Conservation (phyloP, 2,329 filamentous ascomycete species). For the Aspergillus aculeatus region DNA sequence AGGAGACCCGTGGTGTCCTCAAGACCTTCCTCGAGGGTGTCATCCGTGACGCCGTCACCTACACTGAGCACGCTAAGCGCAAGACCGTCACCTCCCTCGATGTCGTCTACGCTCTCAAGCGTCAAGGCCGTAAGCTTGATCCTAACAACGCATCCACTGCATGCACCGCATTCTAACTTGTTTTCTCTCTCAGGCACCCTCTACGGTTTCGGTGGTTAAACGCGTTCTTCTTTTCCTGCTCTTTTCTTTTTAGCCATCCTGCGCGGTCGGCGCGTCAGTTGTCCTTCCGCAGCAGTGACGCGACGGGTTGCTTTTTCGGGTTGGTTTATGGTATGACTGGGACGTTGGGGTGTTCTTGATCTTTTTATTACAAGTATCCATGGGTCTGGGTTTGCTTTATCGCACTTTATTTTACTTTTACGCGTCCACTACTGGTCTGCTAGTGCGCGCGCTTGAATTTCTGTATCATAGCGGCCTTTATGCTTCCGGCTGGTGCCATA, state of each 20-base stretch:
- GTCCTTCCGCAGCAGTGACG: slow-evolving; percentile 32
- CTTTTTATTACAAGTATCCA: slow-evolving; percentile 38
- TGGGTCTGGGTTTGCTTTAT: slow-evolving; percentile 46
- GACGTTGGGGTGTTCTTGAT: slow-evolving; percentile 47
- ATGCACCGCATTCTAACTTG: slow-evolving; percentile 21
- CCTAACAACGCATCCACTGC: slow-evolving; percentile 4
- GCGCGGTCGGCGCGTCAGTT: slow-evolving; percentile 34
- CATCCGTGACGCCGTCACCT: slow-evolving; percentile 76
- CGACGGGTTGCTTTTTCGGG: slow-evolving; percentile 40
- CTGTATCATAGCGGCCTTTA: slow-evolving; percentile 45
- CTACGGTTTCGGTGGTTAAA: slow-evolving; percentile 87
- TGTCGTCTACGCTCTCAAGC: slow-evolving; percentile 63
- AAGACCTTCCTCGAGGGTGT: slow-evolving; percentile 83
- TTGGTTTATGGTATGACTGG: slow-evolving; percentile 45
- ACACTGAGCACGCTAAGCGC: slow-evolving; percentile 80
- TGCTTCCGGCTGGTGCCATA: slow-evolving; percentile 37
- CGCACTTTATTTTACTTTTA: slow-evolving; percentile 38
- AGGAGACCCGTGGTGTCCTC: slow-evolving; percentile 77
- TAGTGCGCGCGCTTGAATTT: slow-evolving; percentile 40
- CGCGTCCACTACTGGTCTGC: slow-evolving; percentile 41
- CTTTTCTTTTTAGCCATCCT: slow-evolving; percentile 32
- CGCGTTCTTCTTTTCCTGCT: slow-evolving; percentile 29
- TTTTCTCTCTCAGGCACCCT: slow-evolving; percentile 56
- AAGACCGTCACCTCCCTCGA: slow-evolving; percentile 57
- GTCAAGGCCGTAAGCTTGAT: slow-evolving; percentile 54